Evolutionary conservation across 2,329 filamentous ascomycete genomes (phyloP), one percentile per base, ranked within the genome.

Genomic region (Chalara sp.): DNA sequence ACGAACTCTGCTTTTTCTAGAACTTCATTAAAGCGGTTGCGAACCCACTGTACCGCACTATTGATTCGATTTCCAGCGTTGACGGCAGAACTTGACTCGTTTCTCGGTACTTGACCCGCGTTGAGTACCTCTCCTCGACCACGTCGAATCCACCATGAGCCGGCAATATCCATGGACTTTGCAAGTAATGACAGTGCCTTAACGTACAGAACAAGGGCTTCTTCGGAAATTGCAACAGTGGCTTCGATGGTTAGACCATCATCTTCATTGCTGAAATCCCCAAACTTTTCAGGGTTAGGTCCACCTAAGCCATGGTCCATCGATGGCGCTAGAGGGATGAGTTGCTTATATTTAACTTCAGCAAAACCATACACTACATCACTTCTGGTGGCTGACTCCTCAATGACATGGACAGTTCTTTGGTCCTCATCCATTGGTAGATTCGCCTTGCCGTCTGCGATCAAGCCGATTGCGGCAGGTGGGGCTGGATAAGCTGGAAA

Each of bases 321-420:
- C 0, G 87, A 92, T 1, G 92, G 93, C 1, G 89, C 83, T 43
- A 93, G 73, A 3, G 93, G 93, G 46, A 96, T 81, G n/a, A 99
- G 78, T 68, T 99, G 93, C 68, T 95, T 93, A 70, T 95, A 96
- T 69, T 99, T 99, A 64, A 99, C 92, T 70, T 99, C 92, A 5
- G 93, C 93, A 68, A 99, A 97, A 3, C 92, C 91, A 66, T 91
- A 99, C 3, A 99, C 91, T 44, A 96, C 93, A 67, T 99, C 91
- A 64, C 91, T 96, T 39, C 91, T 80, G 32, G 90, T 93, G 1
- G 93, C 93, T 57, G 89, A 86, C 61, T 97, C 91, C 67, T 99
- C 92, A 51, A 97, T 90, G 43, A 81, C 79, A 62, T 90, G 86
- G 2, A 92, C 83, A 40, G 87, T 83, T 56, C 80, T 81, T 12